These are phyloP conservation scores for Candida krabiensis DNA, from an alignment of 805 yeast species.

Conservation along the genomic window DNA sequence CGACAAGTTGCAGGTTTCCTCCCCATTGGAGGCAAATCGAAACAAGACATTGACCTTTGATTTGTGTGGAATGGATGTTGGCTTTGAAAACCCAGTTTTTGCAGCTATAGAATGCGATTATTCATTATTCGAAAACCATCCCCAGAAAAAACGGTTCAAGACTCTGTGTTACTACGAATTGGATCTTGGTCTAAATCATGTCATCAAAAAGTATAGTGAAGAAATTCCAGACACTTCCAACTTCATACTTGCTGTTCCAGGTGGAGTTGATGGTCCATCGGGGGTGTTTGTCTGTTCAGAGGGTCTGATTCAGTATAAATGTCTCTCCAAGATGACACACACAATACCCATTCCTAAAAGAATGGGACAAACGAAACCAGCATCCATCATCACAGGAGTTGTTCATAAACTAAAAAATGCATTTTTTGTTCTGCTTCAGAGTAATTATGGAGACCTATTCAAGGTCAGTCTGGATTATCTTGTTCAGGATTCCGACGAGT, in stretches of 20 bases:
- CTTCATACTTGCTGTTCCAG: slow-evolving; percentile 67
- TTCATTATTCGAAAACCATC: slow-evolving; percentile 28
- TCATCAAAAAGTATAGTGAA: slow-evolving; percentile 52
- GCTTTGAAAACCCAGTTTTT: slow-evolving; percentile 81
- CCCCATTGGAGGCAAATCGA: slow-evolving; percentile 72
- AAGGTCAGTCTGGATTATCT: slow-evolving; percentile 57
- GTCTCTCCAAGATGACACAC: slow-evolving; percentile 34
- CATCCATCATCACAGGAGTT: slow-evolving; percentile 52
- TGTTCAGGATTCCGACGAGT: slow-evolving; percentile 39
- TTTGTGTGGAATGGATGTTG: slow-evolving; percentile 66
- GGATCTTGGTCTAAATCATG: slow-evolving; percentile 82
- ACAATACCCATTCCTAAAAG: slow-evolving; percentile 59
- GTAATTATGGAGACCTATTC: slow-evolving; percentile 70
- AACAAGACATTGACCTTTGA: slow-evolving; percentile 51
- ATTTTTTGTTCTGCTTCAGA: slow-evolving; percentile 72
- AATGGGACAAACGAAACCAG: slow-evolving; percentile 19
- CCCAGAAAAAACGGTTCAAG: slow-evolving; percentile 19
- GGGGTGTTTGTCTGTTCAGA: slow-evolving; percentile 69
- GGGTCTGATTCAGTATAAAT: slow-evolving; percentile 52
- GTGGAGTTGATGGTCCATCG: slow-evolving; percentile 65
- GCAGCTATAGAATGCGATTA: slow-evolving; percentile 73
- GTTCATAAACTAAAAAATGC: slow-evolving; percentile 63
- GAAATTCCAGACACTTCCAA: slow-evolving; percentile 43
- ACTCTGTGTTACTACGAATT: slow-evolving; percentile 70
- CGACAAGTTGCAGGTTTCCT: slow-evolving; percentile 50